Evolutionary conservation across 345 rosid species (phyloP).

Genomic region (Hibiscus trionum): DNA sequence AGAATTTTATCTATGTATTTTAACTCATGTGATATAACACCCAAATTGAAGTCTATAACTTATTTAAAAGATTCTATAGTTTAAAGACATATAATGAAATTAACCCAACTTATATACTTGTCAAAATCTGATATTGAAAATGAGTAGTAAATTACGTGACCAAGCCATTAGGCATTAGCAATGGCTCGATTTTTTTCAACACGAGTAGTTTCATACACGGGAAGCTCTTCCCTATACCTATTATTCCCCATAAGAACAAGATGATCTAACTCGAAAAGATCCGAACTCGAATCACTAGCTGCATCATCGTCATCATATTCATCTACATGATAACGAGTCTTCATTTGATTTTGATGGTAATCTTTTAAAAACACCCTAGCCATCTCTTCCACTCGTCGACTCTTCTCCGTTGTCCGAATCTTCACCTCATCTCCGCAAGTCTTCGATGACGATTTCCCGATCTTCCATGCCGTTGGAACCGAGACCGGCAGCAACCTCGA

Average conservation of each 20-base stretch:
- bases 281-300: constrained; percentile 44
- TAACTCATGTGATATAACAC: too few relatives aligned
- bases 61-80: too few relatives aligned
- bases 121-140: too few relatives aligned
- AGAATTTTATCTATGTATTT: too few relatives aligned
- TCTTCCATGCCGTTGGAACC: constrained; percentile 37
- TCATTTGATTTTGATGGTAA: constrained; percentile 26
- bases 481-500: constrained; percentile 27
- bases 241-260: constrained; percentile 16
- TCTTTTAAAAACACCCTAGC: constrained; percentile 41
- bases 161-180: constrained; percentile 39
- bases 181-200: constrained; percentile 45
- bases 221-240: constrained; percentile 48
- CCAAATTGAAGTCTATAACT: too few relatives aligned
- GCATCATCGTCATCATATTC: constrained; percentile 18
- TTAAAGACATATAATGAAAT: too few relatives aligned
- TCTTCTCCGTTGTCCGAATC: constrained; percentile 20
- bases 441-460: constrained; percentile 34
- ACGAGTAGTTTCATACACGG: constrained; percentile 62
- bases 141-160: constrained; percentile 10
- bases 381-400: constrained; percentile 33
- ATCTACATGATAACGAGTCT: neutral
- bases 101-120: too few relatives aligned
- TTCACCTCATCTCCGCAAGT: constrained; percentile 13
- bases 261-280: constrained; percentile 53